Conservation (phyloP, 2,329 filamentous ascomycete species). For the Trichoderma sp. region DNA sequence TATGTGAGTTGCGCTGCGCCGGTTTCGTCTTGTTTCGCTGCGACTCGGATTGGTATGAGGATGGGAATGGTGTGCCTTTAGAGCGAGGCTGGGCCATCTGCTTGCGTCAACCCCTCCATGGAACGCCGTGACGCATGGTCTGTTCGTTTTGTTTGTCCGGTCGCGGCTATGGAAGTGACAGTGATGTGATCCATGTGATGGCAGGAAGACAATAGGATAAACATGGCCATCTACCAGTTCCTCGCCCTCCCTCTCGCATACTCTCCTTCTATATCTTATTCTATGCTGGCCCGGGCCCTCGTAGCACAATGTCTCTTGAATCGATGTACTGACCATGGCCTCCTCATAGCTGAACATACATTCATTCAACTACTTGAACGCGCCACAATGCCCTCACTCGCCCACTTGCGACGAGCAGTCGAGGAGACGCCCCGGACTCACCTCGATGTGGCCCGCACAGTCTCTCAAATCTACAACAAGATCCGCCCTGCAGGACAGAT, state of each 20-base stretch:
- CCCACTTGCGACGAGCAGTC: constrained; percentile 20
- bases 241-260: background rate
- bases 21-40: constrained; percentile 17
- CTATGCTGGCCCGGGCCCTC: background rate
- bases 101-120: constrained; percentile 21
- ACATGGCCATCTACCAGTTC: background rate
- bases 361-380: constrained; percentile 13
- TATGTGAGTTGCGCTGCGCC: constrained; percentile 20
- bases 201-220: background rate
- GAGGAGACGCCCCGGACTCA: constrained; percentile 15
- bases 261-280: background rate
- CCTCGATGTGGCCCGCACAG: constrained; percentile 12
- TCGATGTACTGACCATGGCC: constrained; percentile 19
- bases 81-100: constrained; percentile 13
- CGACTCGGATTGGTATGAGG: constrained; percentile 19
- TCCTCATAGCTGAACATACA: constrained; percentile 10
- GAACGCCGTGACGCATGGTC: constrained; percentile 12
- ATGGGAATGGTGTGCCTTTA: constrained; percentile 21
- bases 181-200: background rate
- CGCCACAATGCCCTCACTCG: constrained; percentile 24
- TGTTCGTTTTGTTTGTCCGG: constrained; percentile 10
- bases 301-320: background rate
- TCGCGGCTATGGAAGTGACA: constrained; percentile 1
- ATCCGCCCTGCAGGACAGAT: constrained; percentile 14
- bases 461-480: constrained; percentile 18